Conservation (phyloP, 805 yeast genomes). For the Blastobotrys mokoenaii region DNA sequence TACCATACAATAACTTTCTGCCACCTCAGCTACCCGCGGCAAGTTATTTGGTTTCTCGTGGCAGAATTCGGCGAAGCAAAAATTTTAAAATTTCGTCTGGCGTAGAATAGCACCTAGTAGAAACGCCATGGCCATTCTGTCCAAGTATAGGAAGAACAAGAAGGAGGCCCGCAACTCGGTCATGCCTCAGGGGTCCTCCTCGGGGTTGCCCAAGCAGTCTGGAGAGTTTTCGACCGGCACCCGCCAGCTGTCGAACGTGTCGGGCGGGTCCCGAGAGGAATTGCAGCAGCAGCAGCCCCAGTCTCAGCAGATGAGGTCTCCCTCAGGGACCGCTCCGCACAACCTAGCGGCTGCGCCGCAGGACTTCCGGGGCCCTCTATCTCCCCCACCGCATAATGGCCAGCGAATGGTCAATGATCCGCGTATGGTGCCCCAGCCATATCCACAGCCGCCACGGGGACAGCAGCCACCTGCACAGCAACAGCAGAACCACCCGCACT, state of each 20-base stretch:
- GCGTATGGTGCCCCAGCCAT: neutral
- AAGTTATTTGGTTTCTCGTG: too few relatives aligned
- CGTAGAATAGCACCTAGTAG: too few relatives aligned
- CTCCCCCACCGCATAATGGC: neutral
- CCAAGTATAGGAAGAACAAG: slow-evolving; percentile 13
- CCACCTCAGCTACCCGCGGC: too few relatives aligned
- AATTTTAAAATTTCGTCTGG: too few relatives aligned
- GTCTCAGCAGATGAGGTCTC: slow-evolving; percentile 5
- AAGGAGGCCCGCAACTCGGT: slow-evolving; percentile 12
- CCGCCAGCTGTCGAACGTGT: neutral
- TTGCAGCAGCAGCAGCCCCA: slow-evolving; percentile 1
- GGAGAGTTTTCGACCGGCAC: neutral
- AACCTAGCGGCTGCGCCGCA: neutral
- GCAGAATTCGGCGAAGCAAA: too few relatives aligned
- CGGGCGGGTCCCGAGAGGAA: slow-evolving; percentile 1
- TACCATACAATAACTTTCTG: too few relatives aligned
- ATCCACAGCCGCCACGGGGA: slow-evolving; percentile 1
- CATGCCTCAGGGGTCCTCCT: slow-evolving; percentile 1
- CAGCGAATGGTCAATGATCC: neutral
- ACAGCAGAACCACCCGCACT: slow-evolving; percentile 13
- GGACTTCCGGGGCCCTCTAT: slow-evolving; percentile 1
- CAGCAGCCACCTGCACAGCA: slow-evolving; percentile 2
- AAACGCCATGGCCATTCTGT: slow-evolving; percentile 13
- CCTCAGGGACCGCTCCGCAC: slow-evolving; percentile 1
- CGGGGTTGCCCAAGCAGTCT: neutral